Percentiles rank a stretch among this genome's conserved stretches.
These are phyloP conservation scores for Tylopilus felleus DNA, from an alignment of 768 basidiomycete genomes.

Conservation along the genomic window DNA sequence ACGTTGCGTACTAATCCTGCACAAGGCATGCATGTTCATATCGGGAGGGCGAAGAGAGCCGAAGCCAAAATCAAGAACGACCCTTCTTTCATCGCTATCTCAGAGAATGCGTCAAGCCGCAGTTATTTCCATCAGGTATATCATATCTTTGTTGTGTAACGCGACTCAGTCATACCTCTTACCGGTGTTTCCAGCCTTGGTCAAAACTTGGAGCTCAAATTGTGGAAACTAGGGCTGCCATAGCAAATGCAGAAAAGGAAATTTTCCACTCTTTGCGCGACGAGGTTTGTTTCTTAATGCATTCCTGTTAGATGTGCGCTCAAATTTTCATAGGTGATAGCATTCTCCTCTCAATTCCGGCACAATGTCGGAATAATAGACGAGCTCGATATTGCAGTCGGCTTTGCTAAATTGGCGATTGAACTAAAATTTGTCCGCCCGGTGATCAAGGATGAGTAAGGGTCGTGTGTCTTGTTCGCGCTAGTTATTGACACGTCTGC, in stretches of 20 bases:
- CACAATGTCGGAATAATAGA: constrained; percentile 77
- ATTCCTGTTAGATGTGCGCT: constrained; percentile 1
- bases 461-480: constrained; percentile 1
- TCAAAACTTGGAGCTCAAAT: constrained; percentile 69
- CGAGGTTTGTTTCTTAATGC: constrained; percentile 43
- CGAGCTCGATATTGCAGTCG: constrained; percentile 81
- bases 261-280: constrained; percentile 67
- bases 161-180: not conserved
- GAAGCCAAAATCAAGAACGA: constrained; percentile 45
- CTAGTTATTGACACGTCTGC: not conserved
- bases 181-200: constrained; percentile 54
- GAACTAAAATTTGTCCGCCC: constrained; percentile 80
- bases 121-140: constrained; percentile 64
- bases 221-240: constrained; percentile 48
- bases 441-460: constrained; percentile 64
- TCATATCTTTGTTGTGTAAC: not conserved
- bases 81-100: constrained; percentile 52
- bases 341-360: constrained; percentile 52
- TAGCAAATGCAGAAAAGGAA: constrained; percentile 61
- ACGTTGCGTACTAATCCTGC: constrained; percentile 65
- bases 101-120: constrained; percentile 63
- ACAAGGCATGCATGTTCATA: constrained; percentile 74
- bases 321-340: constrained; percentile 51
- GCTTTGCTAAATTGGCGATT: constrained; percentile 75
- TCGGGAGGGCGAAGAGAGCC: constrained; percentile 64